These are phyloP conservation scores for Penicillium desertorum DNA, from an alignment of 495 filamentous ascomycete species.

Conservation along the genomic window DNA sequence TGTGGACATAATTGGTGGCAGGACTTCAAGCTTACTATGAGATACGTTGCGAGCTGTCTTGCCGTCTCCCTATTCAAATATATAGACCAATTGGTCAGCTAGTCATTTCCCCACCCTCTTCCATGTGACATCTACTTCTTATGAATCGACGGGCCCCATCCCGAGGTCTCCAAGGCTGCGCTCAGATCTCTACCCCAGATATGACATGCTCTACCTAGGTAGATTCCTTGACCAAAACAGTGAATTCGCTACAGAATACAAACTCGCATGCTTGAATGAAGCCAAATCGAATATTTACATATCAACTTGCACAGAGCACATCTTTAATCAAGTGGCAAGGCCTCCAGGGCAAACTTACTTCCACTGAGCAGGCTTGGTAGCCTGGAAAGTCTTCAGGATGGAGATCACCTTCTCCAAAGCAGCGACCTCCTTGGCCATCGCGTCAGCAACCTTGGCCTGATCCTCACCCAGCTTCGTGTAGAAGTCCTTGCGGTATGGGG, in stretches of 20 bases:
- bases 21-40: too few species aligned
- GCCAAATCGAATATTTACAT: constrained; percentile 37
- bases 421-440: constrained; percentile 66
- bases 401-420: constrained; percentile 71
- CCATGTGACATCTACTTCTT: neutral
- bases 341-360: constrained; percentile 37
- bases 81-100: neutral
- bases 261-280: constrained; percentile 20
- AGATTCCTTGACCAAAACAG: neutral
- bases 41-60: too few species aligned
- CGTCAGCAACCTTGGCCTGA: constrained; percentile 51
- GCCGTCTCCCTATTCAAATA: neutral
- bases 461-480: constrained; percentile 80
- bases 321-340: constrained; percentile 13
- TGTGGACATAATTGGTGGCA: too few species aligned
- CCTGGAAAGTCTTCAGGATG: constrained; percentile 74
- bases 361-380: constrained; percentile 67
- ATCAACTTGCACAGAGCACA: constrained; percentile 16
- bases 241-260: constrained; percentile 22
- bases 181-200: neutral
- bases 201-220: neutral
- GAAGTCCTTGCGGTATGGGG: constrained; percentile 88
- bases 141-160: neutral
- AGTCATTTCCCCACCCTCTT: neutral
- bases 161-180: neutral